Conservation (phyloP, 805 yeast species). For the Saturnispora serradocipensis region DNA sequence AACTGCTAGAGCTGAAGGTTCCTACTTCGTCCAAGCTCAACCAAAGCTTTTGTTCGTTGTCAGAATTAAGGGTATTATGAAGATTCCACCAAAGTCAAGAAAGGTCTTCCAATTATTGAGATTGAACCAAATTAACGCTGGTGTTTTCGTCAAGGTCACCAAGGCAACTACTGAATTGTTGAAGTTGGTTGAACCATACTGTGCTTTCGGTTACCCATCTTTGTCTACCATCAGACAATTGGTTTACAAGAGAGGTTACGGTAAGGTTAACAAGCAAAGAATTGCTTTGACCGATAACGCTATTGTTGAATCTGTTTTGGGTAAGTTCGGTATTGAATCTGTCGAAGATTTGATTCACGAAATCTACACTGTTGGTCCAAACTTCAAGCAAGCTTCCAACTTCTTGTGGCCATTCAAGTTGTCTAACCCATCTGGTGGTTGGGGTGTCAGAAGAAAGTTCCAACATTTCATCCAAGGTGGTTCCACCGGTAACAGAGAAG, state of each 20-base stretch:
- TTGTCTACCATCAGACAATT: slow-evolving; percentile 86
- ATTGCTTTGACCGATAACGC: slow-evolving; percentile 80
- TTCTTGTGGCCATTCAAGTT: slow-evolving; percentile 97
- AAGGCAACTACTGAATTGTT: slow-evolving; percentile 90
- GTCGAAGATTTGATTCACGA: slow-evolving; percentile 94
- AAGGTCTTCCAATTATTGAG: slow-evolving; percentile 92
- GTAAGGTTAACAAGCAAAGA: slow-evolving; percentile 96
- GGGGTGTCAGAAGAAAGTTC: slow-evolving; percentile 96
- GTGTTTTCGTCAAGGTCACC: slow-evolving; percentile 91
- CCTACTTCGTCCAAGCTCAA: slow-evolving; percentile 93
- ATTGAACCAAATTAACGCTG: slow-evolving; percentile 89
- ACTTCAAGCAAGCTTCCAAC: slow-evolving; percentile 98
- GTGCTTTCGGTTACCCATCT: slow-evolving; percentile 96
- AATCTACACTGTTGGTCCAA: slow-evolving; percentile 93
- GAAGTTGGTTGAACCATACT: slow-evolving; percentile 92
- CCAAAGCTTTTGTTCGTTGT: slow-evolving; percentile 89
- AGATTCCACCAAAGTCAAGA: slow-evolving; percentile 99
- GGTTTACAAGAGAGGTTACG: slow-evolving; percentile 96
- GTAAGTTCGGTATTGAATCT: slow-evolving; percentile 87
- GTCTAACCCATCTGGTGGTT: slow-evolving; percentile 95
- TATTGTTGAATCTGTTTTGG: slow-evolving; percentile 78
- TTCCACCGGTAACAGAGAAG: slow-evolving; percentile 97
- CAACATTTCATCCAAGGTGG: slow-evolving; percentile 96
- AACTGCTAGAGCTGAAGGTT: slow-evolving; percentile 88
- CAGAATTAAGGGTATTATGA: slow-evolving; percentile 99